These are phyloP conservation scores for Talaromyces sp. DNA, from an alignment of 2,329 filamentous ascomycete genomes.

Conservation along the genomic window DNA sequence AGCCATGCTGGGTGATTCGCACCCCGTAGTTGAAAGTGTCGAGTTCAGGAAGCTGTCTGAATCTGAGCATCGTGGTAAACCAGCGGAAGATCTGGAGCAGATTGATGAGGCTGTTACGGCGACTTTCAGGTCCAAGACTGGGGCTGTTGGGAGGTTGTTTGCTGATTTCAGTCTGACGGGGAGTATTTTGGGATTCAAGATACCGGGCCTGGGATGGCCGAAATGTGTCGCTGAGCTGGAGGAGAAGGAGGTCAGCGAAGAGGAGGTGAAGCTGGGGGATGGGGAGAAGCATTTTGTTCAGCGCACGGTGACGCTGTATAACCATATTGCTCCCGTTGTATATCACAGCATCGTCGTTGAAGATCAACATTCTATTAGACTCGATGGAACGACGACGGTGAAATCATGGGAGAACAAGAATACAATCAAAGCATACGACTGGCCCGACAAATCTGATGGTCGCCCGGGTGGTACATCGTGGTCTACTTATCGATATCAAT, in stretches of 20 bases:
- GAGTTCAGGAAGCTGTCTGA: conserved; percentile 26
- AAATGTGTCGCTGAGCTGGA: conserved; percentile 20
- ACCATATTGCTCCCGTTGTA: conserved; percentile 21
- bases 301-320: conserved; percentile 22
- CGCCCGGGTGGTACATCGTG: conserved; percentile 36
- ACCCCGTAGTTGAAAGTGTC: conserved; percentile 38
- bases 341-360: conserved; percentile 29
- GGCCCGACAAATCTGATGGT: conserved; percentile 18
- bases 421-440: conserved; percentile 23
- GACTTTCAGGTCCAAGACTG: conserved; percentile 18
- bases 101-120: conserved; percentile 27
- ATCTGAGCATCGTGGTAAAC: conserved; percentile 26
- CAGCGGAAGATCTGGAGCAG: conserved; percentile 26
- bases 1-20: conserved; percentile 40
- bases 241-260: conserved; percentile 17
- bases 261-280: background rate
- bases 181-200: conserved; percentile 6
- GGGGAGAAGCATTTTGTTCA: conserved; percentile 11
- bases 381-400: conserved; percentile 11
- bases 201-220: conserved; percentile 21
- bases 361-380: conserved; percentile 33
- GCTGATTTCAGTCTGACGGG: conserved; percentile 19
- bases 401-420: conserved; percentile 22
- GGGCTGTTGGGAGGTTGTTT: conserved; percentile 18
- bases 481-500: conserved; percentile 46